Evolutionary conservation across 805 yeast species (phyloP), one percentile per base, ranked within the genome.

Genomic region (Middelhovenomyces tepae): DNA sequence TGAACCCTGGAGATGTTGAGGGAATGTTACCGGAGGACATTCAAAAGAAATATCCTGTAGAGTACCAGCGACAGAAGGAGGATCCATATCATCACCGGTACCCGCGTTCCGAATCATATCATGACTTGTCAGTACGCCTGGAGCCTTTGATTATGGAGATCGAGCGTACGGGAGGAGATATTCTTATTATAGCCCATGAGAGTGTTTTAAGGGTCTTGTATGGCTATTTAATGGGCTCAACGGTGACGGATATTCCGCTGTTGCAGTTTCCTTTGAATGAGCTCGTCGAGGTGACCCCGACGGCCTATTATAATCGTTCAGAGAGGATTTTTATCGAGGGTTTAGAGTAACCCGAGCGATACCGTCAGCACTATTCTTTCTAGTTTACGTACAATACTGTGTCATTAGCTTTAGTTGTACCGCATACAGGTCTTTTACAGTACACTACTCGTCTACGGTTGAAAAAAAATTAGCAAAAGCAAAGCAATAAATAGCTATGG

Each of bases 31-130:
- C 67, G 20, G 73, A 64, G 10, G 78, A 82, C 53, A 67, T 89
- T 36, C 56, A 66, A 44, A 52, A 54, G 23, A 62, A 64, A 41
- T 84, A 63, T 51, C 91, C 94, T 0, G 67, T 65, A 1, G 95
- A 87, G 44, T 81, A 69, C 51, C 68, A 63, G 40, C 75, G 70
- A 46, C 81, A 75, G 51, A 36, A 59, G 37, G 58, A 65, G 39
- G 96, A 89, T 54, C 95, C 95, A 2, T 91, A 91, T 52, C 96
- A 91, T 57, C 89, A 80, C 53, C 67, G 98, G 39, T 91, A 73
- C 53, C 83, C 95, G 2, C 68, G 97, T 31, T 85, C 94, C 0
- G 99, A 91, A 60, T 82, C 93, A 32, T 91, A 86, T 53, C 98
- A 91, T 57, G 99, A 91, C 57, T 67, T 91, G 37, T 97, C 98